Evolutionary conservation across 1,139 yeast species (phyloP).

Genomic region (Diutina siamensis): DNA sequence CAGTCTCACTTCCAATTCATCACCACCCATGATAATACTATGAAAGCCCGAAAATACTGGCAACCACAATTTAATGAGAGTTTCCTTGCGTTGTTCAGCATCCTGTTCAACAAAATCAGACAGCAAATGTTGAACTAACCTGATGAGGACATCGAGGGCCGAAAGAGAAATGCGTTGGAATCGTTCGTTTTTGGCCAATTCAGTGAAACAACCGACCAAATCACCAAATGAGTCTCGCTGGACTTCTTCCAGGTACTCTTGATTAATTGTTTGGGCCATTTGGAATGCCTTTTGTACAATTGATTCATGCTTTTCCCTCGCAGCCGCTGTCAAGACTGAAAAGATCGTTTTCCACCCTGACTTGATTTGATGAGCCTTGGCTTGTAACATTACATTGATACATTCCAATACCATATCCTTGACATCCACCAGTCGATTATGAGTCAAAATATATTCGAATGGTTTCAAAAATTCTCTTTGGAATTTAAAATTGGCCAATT

Average conservation of each 20-base stretch:
- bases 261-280: constrained; percentile 51
- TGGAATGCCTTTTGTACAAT: constrained; percentile 55
- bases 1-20: constrained; percentile 88
- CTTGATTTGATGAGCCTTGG: constrained; percentile 62
- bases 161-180: constrained; percentile 76
- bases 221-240: constrained; percentile 67
- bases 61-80: constrained; percentile 49
- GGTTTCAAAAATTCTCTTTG: constrained; percentile 92
- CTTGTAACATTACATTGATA: constrained; percentile 71
- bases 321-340: constrained; percentile 60
- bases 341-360: constrained; percentile 95
- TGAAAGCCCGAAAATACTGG: constrained; percentile 80
- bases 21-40: constrained; percentile 85
- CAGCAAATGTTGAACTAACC: constrained; percentile 51
- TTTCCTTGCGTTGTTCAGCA: constrained; percentile 15
- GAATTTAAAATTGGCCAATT: constrained; percentile 87
- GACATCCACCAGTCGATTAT: constrained; percentile 59
- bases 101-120: constrained; percentile 16
- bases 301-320: constrained; percentile 41
- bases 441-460: constrained; percentile 65
- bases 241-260: constrained; percentile 51
- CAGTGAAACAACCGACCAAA: constrained; percentile 67
- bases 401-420: constrained; percentile 89
- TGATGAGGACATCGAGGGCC: constrained; percentile 65
- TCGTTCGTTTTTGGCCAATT: constrained; percentile 71